Percentiles rank a stretch among this genome's conserved stretches.
These are phyloP conservation scores for Aegilops speltoides DNA, from an alignment of 176 grass and related monocot genomes.

Conservation along the genomic window DNA sequence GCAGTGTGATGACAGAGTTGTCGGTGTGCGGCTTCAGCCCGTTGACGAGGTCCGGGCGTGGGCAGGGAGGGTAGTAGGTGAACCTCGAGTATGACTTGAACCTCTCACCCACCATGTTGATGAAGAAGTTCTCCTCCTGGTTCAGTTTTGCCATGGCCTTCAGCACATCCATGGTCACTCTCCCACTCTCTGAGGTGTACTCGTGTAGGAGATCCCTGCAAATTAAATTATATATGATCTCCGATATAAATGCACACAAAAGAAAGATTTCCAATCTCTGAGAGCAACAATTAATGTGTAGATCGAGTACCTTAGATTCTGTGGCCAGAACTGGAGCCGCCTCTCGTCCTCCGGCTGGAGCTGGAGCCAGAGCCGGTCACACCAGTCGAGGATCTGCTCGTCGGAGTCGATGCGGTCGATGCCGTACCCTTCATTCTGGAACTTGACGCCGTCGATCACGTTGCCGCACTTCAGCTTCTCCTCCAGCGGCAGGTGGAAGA, in stretches of 20 bases:
- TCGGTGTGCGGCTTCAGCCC: constrained; percentile 70
- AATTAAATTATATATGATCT: too few species aligned
- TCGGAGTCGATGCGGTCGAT: constrained; percentile 47
- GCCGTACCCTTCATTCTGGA: constrained; percentile 57
- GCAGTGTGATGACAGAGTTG: constrained; percentile 45
- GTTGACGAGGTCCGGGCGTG: constrained; percentile 52
- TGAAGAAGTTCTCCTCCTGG: constrained; percentile 35
- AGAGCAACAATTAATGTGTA: too few species aligned
- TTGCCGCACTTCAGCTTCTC: constrained; percentile 51
- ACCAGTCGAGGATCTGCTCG: constrained; percentile 57
- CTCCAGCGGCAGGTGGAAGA: constrained; percentile 54
- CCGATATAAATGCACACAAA: too few species aligned
- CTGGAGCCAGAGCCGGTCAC: constrained; percentile 47
- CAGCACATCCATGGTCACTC: constrained; percentile 25
- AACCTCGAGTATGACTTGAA: constrained; percentile 17
- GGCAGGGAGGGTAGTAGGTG: constrained; percentile 59
- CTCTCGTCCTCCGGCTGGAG: constrained; percentile 41
- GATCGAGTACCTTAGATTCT: too few species aligned
- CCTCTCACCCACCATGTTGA: constrained; percentile 29
- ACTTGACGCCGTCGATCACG: constrained; percentile 27
- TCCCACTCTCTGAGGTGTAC: constrained; percentile 26
- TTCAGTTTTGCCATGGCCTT: constrained; percentile 32
- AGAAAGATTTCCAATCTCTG: too few species aligned
- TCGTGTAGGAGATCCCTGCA: constrained; percentile 36
- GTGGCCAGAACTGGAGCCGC: constrained; percentile 41